These are phyloP conservation scores for Trypanosoma vivax DNA, from an alignment of 208 protist species.

Conservation along the genomic window DNA sequence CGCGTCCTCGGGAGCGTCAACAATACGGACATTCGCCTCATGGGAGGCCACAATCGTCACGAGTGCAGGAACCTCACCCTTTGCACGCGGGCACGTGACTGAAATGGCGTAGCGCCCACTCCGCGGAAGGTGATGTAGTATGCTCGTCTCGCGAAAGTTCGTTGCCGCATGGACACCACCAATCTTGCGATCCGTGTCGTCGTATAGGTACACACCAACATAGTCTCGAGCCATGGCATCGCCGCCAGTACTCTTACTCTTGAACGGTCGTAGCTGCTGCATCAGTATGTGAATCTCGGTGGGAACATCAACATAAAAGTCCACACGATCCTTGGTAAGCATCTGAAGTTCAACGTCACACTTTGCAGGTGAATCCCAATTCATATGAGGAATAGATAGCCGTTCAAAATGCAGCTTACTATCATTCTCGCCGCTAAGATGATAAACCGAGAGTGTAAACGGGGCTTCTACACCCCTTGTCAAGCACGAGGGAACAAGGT, in stretches of 20 bases:
- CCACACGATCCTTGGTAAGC: conserved; percentile 21
- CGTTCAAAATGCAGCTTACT: conserved; percentile 5
- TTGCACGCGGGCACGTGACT: conserved; percentile 22
- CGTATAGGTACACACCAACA: conserved; percentile 28
- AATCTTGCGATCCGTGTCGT: conserved; percentile 29
- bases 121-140: conserved; percentile 19
- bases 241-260: conserved; percentile 30
- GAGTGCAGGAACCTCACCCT: conserved; percentile 8
- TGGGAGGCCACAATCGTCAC: conserved; percentile 32
- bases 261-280: conserved; percentile 20
- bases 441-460: conserved; percentile 23
- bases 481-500: conserved; percentile 29
- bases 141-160: conserved; percentile 22
- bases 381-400: conserved; percentile 17
- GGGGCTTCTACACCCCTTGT: conserved; percentile 15
- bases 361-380: conserved; percentile 13
- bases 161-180: conserved; percentile 26
- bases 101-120: conserved; percentile 28
- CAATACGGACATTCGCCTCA: conserved; percentile 14
- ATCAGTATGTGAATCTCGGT: conserved; percentile 30
- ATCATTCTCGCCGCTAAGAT: conserved; percentile 10
- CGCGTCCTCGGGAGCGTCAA: conserved; percentile 35
- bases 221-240: conserved; percentile 28
- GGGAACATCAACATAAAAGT: conserved; percentile 23
- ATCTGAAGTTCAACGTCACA: conserved; percentile 11